These are phyloP conservation scores for Lepiota brunneoincarnata DNA, from an alignment of 768 basidiomycete genomes.

Conservation along the genomic window DNA sequence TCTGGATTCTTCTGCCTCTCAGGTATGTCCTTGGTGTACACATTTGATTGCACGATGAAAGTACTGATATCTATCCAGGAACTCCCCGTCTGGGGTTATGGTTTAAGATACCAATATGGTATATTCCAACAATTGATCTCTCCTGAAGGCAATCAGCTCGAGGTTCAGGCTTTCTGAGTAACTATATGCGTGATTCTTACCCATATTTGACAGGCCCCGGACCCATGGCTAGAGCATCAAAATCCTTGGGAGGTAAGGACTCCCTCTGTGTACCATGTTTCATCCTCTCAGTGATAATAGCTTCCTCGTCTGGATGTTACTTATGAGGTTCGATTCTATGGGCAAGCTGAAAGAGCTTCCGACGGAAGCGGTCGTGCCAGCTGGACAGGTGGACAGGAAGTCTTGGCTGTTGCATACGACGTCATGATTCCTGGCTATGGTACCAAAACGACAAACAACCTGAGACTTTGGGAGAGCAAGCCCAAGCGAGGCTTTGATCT, in stretches of 20 bases:
- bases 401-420: conserved; percentile 91
- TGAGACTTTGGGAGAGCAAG: conserved; percentile 82
- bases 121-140: conserved; percentile 95
- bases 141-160: conserved; percentile 78
- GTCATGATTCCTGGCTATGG: conserved; percentile 89
- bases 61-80: conserved; percentile 50
- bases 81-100: conserved; percentile 95
- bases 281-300: conserved; percentile 17
- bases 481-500: conserved; percentile 91
- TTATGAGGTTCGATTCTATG: conserved; percentile 89
- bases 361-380: conserved; percentile 59
- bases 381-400: conserved; percentile 92
- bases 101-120: conserved; percentile 88
- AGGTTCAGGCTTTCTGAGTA: conserved; percentile 31
- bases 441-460: conserved; percentile 86
- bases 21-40: conserved; percentile 62
- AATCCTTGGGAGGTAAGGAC: conserved; percentile 75
- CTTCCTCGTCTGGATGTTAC: conserved; percentile 81
- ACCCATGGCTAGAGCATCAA: conserved; percentile 87
- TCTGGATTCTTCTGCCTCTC: conserved; percentile 87
- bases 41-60: background rate
- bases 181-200: background rate
- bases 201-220: conserved; percentile 54
- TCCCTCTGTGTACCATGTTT: background rate
- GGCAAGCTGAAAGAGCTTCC: conserved; percentile 64